phyloP scores from a whole-genome alignment of 2,329 filamentous ascomycete species.

The Diplodia mutila region DNA sequence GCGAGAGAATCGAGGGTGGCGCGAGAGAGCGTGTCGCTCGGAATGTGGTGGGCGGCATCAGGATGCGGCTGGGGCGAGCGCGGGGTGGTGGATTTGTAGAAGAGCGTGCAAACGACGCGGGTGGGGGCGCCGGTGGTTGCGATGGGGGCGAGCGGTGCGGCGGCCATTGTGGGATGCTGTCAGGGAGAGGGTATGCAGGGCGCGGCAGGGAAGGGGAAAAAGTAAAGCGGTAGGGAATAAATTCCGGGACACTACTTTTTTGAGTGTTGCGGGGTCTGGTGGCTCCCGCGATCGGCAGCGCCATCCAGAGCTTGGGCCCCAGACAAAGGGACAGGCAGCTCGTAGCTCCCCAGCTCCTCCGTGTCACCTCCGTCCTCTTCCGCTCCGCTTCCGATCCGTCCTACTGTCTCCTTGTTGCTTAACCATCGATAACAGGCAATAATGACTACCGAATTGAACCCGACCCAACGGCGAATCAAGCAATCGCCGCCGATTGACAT shows the following conservation, averaged over 20 bases:
- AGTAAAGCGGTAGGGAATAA: background rate
- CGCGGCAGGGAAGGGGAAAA: background rate
- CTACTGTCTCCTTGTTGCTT: background rate
- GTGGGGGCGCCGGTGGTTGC: constrained; percentile 18
- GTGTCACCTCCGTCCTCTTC: background rate
- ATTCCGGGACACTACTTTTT: constrained; percentile 6
- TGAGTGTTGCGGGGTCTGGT: background rate
- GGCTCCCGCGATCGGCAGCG: constrained; percentile 4
- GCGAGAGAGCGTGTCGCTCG: constrained; percentile 37
- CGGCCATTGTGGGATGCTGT: background rate
- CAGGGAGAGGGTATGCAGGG: background rate
- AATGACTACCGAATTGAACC: constrained; percentile 30
- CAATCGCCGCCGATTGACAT: constrained; percentile 46
- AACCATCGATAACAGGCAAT: constrained; percentile 25
- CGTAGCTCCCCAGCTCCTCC: background rate
- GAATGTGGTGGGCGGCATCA: constrained; percentile 47
- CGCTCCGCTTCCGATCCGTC: background rate
- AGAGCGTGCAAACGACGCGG: constrained; percentile 43
- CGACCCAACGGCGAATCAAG: constrained; percentile 30
- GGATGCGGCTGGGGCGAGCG: constrained; percentile 41
- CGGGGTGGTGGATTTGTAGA: constrained; percentile 45
- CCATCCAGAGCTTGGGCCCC: background rate
- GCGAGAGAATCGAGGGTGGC: constrained; percentile 40
- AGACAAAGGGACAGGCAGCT: constrained; percentile 1
- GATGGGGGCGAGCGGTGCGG: constrained; percentile 4